These are phyloP conservation scores for Chloris gayana DNA, from an alignment of 176 grass and related monocot species.

Conservation along the genomic window DNA sequence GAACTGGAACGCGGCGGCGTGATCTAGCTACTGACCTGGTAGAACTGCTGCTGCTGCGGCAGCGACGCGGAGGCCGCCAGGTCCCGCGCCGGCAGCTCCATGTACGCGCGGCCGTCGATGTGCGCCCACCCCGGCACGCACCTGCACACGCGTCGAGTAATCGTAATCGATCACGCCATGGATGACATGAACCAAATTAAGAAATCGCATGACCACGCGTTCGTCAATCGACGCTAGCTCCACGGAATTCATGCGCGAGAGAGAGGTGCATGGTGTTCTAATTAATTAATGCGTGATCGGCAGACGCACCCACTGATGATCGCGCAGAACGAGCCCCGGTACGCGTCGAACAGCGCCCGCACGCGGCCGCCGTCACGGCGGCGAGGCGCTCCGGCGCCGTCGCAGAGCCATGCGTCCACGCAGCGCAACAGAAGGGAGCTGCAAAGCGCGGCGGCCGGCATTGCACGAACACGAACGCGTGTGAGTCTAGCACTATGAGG, in stretches of 20 bases:
- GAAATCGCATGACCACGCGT: too few relatives aligned
- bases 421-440: conserved; percentile 30
- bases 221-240: neutral
- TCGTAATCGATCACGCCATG: neutral
- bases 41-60: conserved; percentile 74
- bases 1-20: neutral
- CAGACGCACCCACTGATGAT: conserved; percentile 43
- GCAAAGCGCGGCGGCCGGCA: neutral
- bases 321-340: conserved; percentile 50
- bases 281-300: neutral
- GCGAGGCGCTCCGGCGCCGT: neutral
- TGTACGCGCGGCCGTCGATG: conserved; percentile 50
- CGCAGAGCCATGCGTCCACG: conserved; percentile 57
- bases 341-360: conserved; percentile 59
- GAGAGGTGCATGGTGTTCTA: too few relatives aligned
- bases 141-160: too few relatives aligned
- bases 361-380: conserved; percentile 14
- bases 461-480: neutral
- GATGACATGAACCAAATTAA: neutral
- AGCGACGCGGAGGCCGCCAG: conserved; percentile 46
- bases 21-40: conserved; percentile 58
- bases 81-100: conserved; percentile 57
- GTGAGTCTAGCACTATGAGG: neutral
- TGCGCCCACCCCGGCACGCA: conserved; percentile 82
- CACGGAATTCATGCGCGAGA: neutral